These are phyloP conservation scores for Chaetothyriales sp. DNA, from an alignment of 2,329 filamentous ascomycete genomes.

Conservation along the genomic window DNA sequence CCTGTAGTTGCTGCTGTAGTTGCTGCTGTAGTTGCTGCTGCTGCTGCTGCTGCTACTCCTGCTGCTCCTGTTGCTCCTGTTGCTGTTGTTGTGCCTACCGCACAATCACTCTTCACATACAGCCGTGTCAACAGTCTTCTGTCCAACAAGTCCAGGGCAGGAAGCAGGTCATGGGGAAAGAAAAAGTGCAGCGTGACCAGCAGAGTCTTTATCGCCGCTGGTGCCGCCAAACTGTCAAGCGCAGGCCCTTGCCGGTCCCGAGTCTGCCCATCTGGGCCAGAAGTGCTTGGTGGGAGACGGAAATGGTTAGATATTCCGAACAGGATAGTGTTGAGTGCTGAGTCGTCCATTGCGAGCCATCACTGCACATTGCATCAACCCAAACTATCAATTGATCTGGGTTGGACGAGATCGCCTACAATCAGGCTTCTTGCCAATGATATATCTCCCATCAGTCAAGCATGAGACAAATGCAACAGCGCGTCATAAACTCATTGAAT, in stretches of 20 bases:
- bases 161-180: conserved; percentile 67
- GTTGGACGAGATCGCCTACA: too few species aligned
- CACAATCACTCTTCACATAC: conserved; percentile 1
- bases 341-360: background rate
- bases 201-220: conserved; percentile 23
- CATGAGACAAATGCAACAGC: too few species aligned
- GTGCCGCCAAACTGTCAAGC: background rate
- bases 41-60: too few species aligned
- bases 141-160: conserved; percentile 79
- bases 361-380: too few species aligned
- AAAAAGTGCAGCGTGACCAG: conserved; percentile 74
- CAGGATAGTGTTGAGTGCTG: background rate
- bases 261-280: background rate
- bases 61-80: background rate
- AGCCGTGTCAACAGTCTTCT: conserved; percentile 52
- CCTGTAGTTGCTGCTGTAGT: background rate
- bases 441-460: too few species aligned
- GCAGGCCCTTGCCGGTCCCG: too few species aligned
- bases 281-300: background rate
- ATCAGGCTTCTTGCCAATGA: too few species aligned
- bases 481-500: too few species aligned
- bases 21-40: background rate
- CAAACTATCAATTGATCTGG: too few species aligned
- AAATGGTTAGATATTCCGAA: background rate
- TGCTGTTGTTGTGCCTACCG: background rate